Evolutionary conservation across 225 moss, liverwort and hornwort species (phyloP), one percentile per base, ranked within the genome.

Genomic region (Antitrichia curtipendula): DNA sequence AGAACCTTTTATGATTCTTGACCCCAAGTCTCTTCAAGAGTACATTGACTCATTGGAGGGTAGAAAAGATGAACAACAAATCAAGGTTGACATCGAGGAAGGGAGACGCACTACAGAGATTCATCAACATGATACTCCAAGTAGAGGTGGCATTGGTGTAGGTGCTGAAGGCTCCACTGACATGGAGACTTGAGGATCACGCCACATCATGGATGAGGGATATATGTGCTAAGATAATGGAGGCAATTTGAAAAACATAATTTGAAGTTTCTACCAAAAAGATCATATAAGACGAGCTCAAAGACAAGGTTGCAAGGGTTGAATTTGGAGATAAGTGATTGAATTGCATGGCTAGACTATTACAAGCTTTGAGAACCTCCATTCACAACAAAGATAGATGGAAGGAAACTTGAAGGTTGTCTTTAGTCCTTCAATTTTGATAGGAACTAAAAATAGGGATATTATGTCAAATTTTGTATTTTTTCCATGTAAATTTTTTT

Each of bases 31-130:
- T 49, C 91, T 97, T 88, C 98, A 98, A 87, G 84, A 77, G 1
- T 95, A 95, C 43, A 95, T 98, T 36, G 86, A 93, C 25, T 94
- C 92, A 16, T 86, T 98, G 90, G 98, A 98, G 52, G 92, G 92
- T 79, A 85, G 91, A 36, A 96, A 92, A 84, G 96, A 96, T 56
- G 98, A 96, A 59, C 88, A 85, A 47, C 83, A 64, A 80, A 32
- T 52, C 22, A 91, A 90, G 45, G 53, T 88, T 62, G 92, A 85
- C 11, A 36, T 75, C 7, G 94, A 92, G 1, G 93, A 90, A 32
- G 91, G 88, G 54, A 57, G 82, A 53, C 66, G 45, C 27, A 63
- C 45, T 87, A 34, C 81, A 3, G 63, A 53, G 19, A 80, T 91
- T 82, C 84, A 89, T 74, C 90, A 64, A 78, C 93, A 88, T 21